These are phyloP conservation scores for Aureobasidium uvarum DNA, from an alignment of 2,329 filamentous ascomycete species.

Conservation along the genomic window DNA sequence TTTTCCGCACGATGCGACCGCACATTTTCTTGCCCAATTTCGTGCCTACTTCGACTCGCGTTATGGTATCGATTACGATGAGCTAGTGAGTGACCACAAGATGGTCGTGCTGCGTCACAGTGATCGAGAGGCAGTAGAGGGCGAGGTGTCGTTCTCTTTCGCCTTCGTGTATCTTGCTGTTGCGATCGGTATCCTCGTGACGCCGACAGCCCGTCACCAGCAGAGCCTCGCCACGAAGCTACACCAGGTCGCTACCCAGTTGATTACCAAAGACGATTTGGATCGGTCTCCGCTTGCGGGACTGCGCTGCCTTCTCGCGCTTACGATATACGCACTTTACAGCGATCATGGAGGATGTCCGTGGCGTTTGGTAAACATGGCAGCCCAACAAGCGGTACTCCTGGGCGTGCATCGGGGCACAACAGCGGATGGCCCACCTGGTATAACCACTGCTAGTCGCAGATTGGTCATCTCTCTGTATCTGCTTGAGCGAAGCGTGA, in stretches of 20 bases:
- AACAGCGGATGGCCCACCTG: neutral
- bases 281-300: neutral
- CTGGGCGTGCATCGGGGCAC: neutral
- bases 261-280: constrained; percentile 1
- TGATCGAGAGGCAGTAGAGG: neutral
- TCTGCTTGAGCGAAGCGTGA: neutral
- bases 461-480: constrained; percentile 13
- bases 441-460: neutral
- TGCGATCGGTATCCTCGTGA: constrained; percentile 6
- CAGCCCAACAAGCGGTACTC: constrained; percentile 12
- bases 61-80: neutral
- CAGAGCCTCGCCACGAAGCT: neutral
- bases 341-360: constrained; percentile 9
- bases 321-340: constrained; percentile 5
- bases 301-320: constrained; percentile 2
- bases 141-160: neutral
- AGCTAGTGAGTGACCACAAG: neutral
- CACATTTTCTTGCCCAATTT: neutral
- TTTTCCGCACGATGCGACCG: constrained; percentile 1
- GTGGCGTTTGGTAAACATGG: constrained; percentile 6
- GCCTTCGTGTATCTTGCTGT: constrained; percentile 14
- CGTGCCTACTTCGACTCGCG: neutral
- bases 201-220: neutral
- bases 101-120: neutral
- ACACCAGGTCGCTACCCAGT: neutral